phyloP scores from a whole-genome alignment of 192 early-diverging fungal species.

The Entrophospora sp. region DNA sequence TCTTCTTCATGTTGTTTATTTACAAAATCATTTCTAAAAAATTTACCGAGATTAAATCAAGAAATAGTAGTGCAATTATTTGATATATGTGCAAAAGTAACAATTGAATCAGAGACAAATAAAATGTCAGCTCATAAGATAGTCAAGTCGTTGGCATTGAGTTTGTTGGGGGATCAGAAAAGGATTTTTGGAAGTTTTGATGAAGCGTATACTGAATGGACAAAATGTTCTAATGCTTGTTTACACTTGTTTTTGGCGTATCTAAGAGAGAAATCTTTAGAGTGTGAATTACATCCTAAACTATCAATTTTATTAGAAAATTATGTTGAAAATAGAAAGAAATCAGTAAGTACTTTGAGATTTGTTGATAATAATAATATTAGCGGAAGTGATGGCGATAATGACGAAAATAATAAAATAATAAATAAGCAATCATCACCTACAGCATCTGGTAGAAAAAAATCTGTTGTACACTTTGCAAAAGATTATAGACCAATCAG shows the following conservation, averaged over 20 bases:
- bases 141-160: constrained; percentile 12
- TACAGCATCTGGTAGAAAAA: not conserved
- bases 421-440: not conserved
- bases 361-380: too few relatives aligned
- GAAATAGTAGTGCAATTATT: constrained; percentile 5
- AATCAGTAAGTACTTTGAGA: not conserved
- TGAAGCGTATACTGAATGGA: constrained; percentile 8
- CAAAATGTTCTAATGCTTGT: constrained; percentile 16
- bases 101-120: constrained; percentile 10
- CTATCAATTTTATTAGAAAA: constrained; percentile 19
- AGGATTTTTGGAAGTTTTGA: not conserved
- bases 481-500: not conserved
- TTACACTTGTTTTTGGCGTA: constrained; percentile 16
- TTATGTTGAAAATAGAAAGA: constrained; percentile 10
- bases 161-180: constrained; percentile 2
- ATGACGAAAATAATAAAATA: too few relatives aligned
- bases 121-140: constrained; percentile 15
- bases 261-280: not conserved
- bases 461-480: not conserved
- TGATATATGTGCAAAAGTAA: constrained; percentile 7
- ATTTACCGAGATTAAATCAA: constrained; percentile 16
- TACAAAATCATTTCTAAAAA: constrained; percentile 5
- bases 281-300: not conserved
- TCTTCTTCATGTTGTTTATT: not conserved
- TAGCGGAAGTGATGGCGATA: too few relatives aligned